Evolutionary conservation across 2,329 filamentous ascomycete species (phyloP), one percentile per base, ranked within the genome.

Genomic region (Endocalyx cinctus): DNA sequence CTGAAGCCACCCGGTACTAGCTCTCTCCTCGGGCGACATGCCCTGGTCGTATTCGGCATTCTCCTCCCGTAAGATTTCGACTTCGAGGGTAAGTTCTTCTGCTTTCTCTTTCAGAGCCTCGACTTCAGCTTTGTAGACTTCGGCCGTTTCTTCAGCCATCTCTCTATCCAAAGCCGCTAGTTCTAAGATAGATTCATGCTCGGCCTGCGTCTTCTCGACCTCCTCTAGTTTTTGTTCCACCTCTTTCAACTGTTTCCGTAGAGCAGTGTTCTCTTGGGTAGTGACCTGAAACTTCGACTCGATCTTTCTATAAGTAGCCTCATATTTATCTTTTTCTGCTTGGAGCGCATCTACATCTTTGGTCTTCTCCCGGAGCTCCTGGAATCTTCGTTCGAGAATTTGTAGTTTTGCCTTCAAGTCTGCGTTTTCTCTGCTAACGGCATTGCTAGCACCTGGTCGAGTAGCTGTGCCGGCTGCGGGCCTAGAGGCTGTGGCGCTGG

Each of bases 111-210:
- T 86, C 33, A 94, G 59, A 3, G 78, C 73, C 23, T 94, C 85
- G 16, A 94, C 66, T 53, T 98, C 89, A 2, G 77, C 73, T 56
- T 88, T 92, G 31, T 84, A 69, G 13, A 83, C 79, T 46, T 97
- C 92, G 1, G 86, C 83, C 27, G 81, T 87, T 60, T 96, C 90
- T 59, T 98, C 89, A 0, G 92, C 92, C 85, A 97, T 94, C 59
- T 98, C 90, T 27, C 87, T 79, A 55, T 98, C 92, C 17, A 98
- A 67, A 0, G 86, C 83, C 6, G 88, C 87, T 60, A 92, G 77
- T 61, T 98, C 92, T 52, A 96, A 65, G 6, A 84, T 77, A 4
- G 82, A 76, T 18, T 97, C 92, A 57, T 94, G 82, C 46, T 96
- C 88, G 6, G 85, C 84, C 54, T 92, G 83, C 34, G 84, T 69